A percentile compares a stretch with the other conserved stretches of the same genome.
phyloP scores from a whole-genome alignment of 805 yeast genomes.

The Cephaloascus fragrans region DNA sequence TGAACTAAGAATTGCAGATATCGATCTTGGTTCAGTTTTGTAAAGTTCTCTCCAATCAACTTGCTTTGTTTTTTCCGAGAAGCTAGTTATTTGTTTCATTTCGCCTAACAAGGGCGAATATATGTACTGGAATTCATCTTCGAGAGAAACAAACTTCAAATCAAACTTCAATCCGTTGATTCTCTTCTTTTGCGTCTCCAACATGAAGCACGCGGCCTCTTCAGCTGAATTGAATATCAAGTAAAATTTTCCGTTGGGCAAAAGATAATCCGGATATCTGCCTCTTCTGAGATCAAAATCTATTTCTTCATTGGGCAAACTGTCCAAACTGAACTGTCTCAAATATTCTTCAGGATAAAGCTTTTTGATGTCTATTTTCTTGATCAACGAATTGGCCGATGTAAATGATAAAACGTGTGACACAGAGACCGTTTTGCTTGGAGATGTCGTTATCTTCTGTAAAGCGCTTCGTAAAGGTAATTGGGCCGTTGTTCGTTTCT shows the following conservation, averaged over 20 bases:
- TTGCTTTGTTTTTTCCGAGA: no score
- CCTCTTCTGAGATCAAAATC: constrained; percentile 36
- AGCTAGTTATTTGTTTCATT: no score
- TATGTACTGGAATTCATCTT: constrained; percentile 9
- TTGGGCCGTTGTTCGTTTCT: not conserved
- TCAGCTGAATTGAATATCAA: constrained; percentile 36
- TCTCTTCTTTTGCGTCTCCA: constrained; percentile 37
- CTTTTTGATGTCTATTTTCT: constrained; percentile 26
- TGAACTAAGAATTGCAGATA: no score
- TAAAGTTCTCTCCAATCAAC: no score
- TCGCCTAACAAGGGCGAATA: constrained; percentile 6
- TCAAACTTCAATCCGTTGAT: constrained; percentile 41
- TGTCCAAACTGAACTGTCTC: constrained; percentile 15
- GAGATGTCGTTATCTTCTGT: not conserved
- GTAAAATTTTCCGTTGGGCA: constrained; percentile 40
- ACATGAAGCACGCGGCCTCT: constrained; percentile 41
- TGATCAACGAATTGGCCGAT: constrained; percentile 26
- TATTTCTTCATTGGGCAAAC: constrained; percentile 7
- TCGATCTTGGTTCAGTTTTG: no score
- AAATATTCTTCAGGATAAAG: constrained; percentile 24
- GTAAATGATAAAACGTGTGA: constrained; percentile 20
- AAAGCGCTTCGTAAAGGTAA: constrained; percentile 1
- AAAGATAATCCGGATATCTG: constrained; percentile 34
- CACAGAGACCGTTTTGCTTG: not conserved
- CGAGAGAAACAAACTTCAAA: constrained; percentile 31